Conservation (phyloP, 306 rosid genomes). For the Casuarina equisetifolia region DNA sequence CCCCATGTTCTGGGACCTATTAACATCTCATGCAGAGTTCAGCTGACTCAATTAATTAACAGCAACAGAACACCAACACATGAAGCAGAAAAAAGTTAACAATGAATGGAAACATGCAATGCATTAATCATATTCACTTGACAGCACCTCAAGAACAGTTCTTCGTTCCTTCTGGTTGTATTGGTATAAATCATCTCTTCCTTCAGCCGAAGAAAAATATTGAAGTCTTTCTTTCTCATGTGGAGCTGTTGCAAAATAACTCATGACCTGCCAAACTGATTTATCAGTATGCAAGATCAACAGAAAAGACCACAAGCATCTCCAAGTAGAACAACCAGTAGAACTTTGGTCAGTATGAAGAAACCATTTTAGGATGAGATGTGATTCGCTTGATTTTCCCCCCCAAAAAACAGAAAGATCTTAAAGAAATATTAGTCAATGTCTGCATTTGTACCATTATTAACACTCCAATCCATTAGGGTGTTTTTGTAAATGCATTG, state of each 20-base stretch:
- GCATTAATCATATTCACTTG: conserved; percentile 10
- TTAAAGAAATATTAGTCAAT: background rate
- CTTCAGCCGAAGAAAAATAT: conserved; percentile 93
- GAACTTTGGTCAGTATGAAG: conserved; percentile 1
- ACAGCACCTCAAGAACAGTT: conserved; percentile 82
- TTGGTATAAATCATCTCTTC: conserved; percentile 94
- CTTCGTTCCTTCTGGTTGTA: conserved; percentile 94
- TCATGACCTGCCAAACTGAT: conserved; percentile 66
- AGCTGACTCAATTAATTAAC: conserved; percentile 1
- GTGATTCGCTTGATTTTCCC: background rate
- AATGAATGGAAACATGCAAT: background rate
- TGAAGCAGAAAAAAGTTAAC: background rate
- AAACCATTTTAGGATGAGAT: conserved; percentile 15
- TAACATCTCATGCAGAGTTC: background rate
- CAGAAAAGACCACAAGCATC: conserved; percentile 8
- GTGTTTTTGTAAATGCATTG: background rate
- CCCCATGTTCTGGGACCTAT: background rate
- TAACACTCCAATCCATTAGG: background rate
- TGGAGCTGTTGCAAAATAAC: conserved; percentile 68
- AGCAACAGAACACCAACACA: background rate
- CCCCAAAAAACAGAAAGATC: background rate
- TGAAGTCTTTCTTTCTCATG: conserved; percentile 86
- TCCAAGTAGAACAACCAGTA: background rate
- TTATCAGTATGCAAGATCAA: conserved; percentile 23
- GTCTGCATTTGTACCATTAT: background rate